Percentiles rank a stretch among this genome's conserved stretches.
phyloP scores from a whole-genome alignment of 176 grass and related monocot species.

The Ensete ventricosum region DNA sequence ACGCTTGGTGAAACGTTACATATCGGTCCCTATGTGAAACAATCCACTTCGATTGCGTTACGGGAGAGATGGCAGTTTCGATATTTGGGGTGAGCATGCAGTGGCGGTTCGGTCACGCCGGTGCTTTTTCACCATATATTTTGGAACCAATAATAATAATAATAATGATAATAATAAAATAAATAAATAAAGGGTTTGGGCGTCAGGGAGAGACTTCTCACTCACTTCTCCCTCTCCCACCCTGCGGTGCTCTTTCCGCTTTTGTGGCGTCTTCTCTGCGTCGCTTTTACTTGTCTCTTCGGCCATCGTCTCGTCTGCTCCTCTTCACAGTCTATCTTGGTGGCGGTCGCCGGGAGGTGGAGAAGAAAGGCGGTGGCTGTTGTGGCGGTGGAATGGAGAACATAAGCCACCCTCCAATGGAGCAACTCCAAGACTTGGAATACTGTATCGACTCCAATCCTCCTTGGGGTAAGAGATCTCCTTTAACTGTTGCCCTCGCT shows the following conservation, averaged over 20 bases:
- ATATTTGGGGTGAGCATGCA: not conserved
- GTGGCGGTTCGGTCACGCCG: not conserved
- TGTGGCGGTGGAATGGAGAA: slow-evolving; percentile 32
- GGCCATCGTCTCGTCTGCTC: not conserved
- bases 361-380: not conserved
- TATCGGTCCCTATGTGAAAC: no score
- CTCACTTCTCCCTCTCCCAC: not conserved
- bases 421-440: slow-evolving; percentile 93
- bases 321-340: not conserved
- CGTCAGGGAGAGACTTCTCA: not conserved
- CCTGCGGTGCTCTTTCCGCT: not conserved
- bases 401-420: slow-evolving; percentile 82
- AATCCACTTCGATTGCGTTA: no score
- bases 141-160: not conserved
- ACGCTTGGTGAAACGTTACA: no score
- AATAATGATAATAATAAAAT: not conserved
- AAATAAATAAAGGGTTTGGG: not conserved
- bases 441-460: slow-evolving; percentile 98
- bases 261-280: not conserved
- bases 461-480: slow-evolving; percentile 61
- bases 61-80: not conserved
- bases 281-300: not conserved
- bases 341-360: not conserved
- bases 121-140: not conserved
- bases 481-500: not conserved